phyloP scores from a whole-genome alignment of 495 filamentous ascomycete genomes.

The Penicillium daleae region DNA sequence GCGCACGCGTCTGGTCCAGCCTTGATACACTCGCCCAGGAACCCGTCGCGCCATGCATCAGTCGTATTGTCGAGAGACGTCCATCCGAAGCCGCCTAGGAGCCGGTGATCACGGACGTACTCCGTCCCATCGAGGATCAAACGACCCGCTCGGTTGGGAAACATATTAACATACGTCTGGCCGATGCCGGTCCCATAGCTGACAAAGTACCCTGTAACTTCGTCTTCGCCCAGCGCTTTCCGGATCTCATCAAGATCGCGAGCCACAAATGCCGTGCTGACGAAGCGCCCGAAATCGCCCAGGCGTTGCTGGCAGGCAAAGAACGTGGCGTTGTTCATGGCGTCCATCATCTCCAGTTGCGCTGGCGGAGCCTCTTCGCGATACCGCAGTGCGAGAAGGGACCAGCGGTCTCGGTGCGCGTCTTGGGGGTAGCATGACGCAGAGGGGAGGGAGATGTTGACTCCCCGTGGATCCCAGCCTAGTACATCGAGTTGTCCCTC shows the following conservation, averaged over 20 bases:
- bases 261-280: conserved; percentile 24
- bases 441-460: conserved; percentile 22
- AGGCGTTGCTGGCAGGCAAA: conserved; percentile 22
- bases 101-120: conserved; percentile 25
- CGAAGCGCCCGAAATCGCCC: conserved; percentile 25
- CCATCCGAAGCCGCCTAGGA: conserved; percentile 26
- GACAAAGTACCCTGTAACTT: conserved; percentile 23
- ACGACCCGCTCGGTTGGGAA: conserved; percentile 21
- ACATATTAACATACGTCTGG: conserved; percentile 29
- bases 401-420: conserved; percentile 21
- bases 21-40: conserved; percentile 24
- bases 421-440: conserved; percentile 22
- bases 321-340: conserved; percentile 26
- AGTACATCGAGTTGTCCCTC: conserved; percentile 21
- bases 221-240: conserved; percentile 20
- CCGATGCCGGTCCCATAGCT: conserved; percentile 27
- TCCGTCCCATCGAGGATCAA: conserved; percentile 26
- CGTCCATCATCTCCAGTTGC: conserved; percentile 21
- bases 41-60: conserved; percentile 25
- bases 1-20: conserved; percentile 23
- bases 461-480: conserved; percentile 26
- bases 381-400: conserved; percentile 13
- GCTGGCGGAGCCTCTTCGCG: conserved; percentile 15
- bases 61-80: conserved; percentile 26
- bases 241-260: conserved; percentile 26